phyloP scores from a whole-genome alignment of 805 yeast genomes.

The Ogataea neopini region DNA sequence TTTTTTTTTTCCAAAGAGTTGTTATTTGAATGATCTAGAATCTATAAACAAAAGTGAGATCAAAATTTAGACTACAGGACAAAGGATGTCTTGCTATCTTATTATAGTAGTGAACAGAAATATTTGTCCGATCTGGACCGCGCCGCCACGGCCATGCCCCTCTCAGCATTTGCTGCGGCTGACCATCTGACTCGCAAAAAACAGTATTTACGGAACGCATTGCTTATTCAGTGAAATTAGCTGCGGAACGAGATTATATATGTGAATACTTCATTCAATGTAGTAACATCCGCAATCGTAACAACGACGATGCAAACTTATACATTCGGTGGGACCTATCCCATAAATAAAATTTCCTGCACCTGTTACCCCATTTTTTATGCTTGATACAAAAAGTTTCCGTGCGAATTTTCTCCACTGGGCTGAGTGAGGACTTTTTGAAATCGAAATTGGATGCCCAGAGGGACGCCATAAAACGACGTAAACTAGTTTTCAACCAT shows the following conservation, averaged over 20 bases:
- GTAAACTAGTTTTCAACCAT: neutral
- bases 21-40: neutral
- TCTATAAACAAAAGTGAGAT: neutral
- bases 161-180: neutral
- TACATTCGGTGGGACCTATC: neutral
- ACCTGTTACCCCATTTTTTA: conserved; percentile 6
- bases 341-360: neutral
- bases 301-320: neutral
- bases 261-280: too few relatives aligned
- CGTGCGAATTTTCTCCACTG: conserved; percentile 1
- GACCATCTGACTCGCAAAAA: neutral
- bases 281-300: neutral
- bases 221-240: neutral
- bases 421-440: neutral
- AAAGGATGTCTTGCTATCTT: neutral
- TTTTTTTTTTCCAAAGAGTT: neutral
- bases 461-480: neutral
- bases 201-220: neutral
- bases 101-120: neutral
- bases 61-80: neutral
- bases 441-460: neutral
- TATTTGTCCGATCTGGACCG: conserved; percentile 1
- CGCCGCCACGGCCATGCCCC: conserved; percentile 1
- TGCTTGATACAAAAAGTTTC: neutral
- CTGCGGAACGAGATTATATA: too few relatives aligned